Base-by-base conservation (phyloP, 805 yeast genomes). In the Candida nanaspora region DNA sequence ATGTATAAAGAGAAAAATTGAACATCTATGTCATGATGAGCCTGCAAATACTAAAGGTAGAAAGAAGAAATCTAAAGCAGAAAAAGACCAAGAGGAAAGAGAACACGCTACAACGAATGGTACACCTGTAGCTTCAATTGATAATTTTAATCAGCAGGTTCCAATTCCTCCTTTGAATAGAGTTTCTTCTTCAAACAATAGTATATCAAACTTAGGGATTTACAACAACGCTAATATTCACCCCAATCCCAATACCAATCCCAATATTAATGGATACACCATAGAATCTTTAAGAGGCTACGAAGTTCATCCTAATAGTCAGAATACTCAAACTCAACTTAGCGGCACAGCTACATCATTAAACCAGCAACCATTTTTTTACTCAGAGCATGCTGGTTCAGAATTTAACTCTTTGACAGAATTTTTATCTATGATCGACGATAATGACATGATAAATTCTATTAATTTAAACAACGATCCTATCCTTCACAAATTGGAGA, bases 371-470 rank as follows among this genome's bases (percentile, higher is more conserved):
- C 93, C 95, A 0, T 76, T 83, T 43, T 88, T 88, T 63, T 82
- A 78, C 47, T 84, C 95, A 0, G 96, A 88, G 52, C 94, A 88
- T 56, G 95, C 93, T 0, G 95, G 95, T 2, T 81, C 93, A 18
- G 97, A 89, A 62, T 88, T 89, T 55, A 80, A 87, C 46, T 87
- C 96, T 1, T 67, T 89, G 49, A 87, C 87, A 44, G 96, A 89
- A 56, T 89, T 89, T 52, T 65, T 89, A 39, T 80, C 89, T 2
- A 86, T 89, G 86, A 76, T 89, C 35, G 96, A 89, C 52, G 96
- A 88, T 55, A 85, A 89, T 0, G 85, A 80, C 39, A 63, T 80
- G 52, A 80, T 78, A 10, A 74, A 69, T 44, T 42, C 64, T 8
- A 61, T 63, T 33, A 61, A 58, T 41, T 44, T 58, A 36, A 55